Base-by-base conservation (phyloP, 306 rosid species). In the Erythrophleum fordii region DNA sequence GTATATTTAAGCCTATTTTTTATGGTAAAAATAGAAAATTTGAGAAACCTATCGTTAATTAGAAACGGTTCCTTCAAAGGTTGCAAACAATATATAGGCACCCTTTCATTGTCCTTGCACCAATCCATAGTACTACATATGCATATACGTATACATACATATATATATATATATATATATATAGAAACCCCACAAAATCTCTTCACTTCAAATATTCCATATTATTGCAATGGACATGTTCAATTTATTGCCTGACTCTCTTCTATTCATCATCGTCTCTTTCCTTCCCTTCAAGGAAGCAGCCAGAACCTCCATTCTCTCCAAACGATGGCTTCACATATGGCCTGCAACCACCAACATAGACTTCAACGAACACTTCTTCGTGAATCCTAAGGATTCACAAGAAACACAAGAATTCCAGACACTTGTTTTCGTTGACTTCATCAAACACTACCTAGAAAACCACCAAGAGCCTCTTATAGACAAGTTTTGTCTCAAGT, bases 271-370 rank as follows among this genome's bases (percentile, higher is more conserved):
- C 31, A 77, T 82, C 16, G 6, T 77, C 26, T 82, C 86, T 1
- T 41, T 5, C 1, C 82, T 82, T 52, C 86, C 82, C 18, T 77
- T 77, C 79, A 82, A 71, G 17, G 86, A 82, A 22, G 86, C 86
- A 0, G 82, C 82, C 3, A 71, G 34, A 18, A 71, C 86, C 0
- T 61, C 25, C 53, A 29, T 22, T 7, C 86, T 82, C 49, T 81
- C 86, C 17, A 77, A 77, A 22, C 14, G 17, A 0, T 82, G 82
- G 86, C 13, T 22, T 13, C 5, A 62, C 14, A 0, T 34, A 6
- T 85, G 85, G 88, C 14, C 67, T n/a, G 5, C 69, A 0, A 69
- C 61, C 1, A 37, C 13, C 31, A 22, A 56, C 68, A 34, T 85
- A 0, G 62, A 72, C 10, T 67, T 77, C 83, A 39, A 85, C 0